Evolutionary conservation across 495 filamentous ascomycete genomes (phyloP).

Genomic region (Aspergillus saccharolyticus): DNA sequence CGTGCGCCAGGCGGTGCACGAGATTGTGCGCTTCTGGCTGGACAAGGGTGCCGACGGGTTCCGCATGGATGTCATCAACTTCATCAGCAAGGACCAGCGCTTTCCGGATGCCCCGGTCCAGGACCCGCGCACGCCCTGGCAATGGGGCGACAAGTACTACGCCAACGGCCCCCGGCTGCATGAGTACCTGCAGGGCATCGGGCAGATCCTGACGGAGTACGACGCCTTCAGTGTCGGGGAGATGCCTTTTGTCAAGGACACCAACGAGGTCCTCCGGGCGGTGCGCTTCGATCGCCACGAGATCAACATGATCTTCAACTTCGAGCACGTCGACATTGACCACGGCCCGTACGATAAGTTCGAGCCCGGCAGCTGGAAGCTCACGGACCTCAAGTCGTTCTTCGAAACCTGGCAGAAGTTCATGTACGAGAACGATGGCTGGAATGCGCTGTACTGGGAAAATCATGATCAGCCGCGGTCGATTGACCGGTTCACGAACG

Average conservation of each 20-base stretch:
- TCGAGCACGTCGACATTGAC: conserved; percentile 59
- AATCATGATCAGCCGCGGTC: conserved; percentile 68
- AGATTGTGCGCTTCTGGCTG: conserved; percentile 69
- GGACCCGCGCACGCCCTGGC: conserved; percentile 44
- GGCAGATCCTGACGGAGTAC: conserved; percentile 61
- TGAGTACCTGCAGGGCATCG: conserved; percentile 58
- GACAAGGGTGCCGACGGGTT: conserved; percentile 64
- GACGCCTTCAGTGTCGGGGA: conserved; percentile 69
- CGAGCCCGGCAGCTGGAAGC: conserved; percentile 45
- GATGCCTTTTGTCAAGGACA: conserved; percentile 56
- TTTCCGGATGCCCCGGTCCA: conserved; percentile 59
- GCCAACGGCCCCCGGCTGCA: conserved; percentile 63
- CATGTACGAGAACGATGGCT: conserved; percentile 64
- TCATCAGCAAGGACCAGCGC: conserved; percentile 57
- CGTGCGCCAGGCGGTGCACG: conserved; percentile 58
- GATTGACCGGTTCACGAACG: conserved; percentile 55
- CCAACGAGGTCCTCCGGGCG: conserved; percentile 55
- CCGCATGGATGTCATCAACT: conserved; percentile 64
- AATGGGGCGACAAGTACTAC: conserved; percentile 52
- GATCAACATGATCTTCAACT: conserved; percentile 74
- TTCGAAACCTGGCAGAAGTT: conserved; percentile 62
- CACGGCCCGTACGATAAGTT: conserved; percentile 49
- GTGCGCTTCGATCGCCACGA: conserved; percentile 55
- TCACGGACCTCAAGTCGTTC: conserved; percentile 53
- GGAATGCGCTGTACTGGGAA: conserved; percentile 69